Conservation (phyloP, 2,329 filamentous ascomycete species). For the Colletotrichum sp. region DNA sequence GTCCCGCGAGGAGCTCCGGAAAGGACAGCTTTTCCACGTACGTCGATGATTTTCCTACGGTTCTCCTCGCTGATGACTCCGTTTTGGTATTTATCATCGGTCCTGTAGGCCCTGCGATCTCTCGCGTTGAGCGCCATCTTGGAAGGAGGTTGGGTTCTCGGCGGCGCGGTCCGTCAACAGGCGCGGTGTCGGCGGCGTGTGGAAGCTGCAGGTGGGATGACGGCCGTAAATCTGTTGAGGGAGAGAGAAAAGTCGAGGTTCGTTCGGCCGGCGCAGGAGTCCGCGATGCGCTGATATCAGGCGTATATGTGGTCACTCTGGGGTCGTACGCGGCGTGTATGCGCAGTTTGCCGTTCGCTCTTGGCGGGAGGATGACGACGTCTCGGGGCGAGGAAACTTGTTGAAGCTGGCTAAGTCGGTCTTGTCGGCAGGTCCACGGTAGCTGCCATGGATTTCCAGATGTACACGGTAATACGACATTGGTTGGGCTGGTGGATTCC, state of each 20-base stretch:
- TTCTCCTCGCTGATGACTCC: constrained; percentile 38
- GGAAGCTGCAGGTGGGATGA: constrained; percentile 5
- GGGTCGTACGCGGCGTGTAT: constrained; percentile 6
- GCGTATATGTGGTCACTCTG: background rate
- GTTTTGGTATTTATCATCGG: constrained; percentile 40
- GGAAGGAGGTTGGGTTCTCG: background rate
- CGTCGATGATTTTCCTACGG: constrained; percentile 40
- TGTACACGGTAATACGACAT: constrained; percentile 19
- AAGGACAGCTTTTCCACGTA: constrained; percentile 23
- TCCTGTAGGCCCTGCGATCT: constrained; percentile 43
- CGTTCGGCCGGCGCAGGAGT: background rate
- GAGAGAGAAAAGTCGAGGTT: background rate
- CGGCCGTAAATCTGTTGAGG: constrained; percentile 5
- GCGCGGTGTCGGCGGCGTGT: background rate
- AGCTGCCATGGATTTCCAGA: constrained; percentile 10
- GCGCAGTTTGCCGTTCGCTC: constrained; percentile 3
- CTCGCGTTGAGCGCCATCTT: constrained; percentile 32
- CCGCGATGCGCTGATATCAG: background rate
- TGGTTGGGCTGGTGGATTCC: constrained; percentile 21
- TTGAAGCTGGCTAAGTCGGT: constrained; percentile 1
- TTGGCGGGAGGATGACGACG: constrained; percentile 21
- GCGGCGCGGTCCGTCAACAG: background rate
- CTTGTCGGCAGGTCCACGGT: constrained; percentile 3
- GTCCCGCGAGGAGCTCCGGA: background rate
- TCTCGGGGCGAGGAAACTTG: background rate